phyloP scores from a whole-genome alignment of 768 basidiomycete genomes.

The Galerina marginata region DNA sequence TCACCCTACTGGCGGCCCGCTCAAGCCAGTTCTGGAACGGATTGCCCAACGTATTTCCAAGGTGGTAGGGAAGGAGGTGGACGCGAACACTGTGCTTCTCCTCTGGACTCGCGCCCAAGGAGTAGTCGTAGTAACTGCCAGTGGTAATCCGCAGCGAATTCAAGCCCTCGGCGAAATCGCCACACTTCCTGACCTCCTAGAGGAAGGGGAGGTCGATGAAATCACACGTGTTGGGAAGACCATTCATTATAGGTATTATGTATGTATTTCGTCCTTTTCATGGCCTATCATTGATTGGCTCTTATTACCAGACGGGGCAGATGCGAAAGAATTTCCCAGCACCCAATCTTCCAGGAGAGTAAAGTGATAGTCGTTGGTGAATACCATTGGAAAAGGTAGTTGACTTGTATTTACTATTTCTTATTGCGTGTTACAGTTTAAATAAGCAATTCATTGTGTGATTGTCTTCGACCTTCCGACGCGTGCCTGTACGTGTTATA shows the following conservation, averaged over 20 bases:
- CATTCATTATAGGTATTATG: slow-evolving; percentile 40
- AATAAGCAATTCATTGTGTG: too few relatives aligned
- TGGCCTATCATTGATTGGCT: neutral
- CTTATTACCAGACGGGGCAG: slow-evolving; percentile 32
- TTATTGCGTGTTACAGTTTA: too few relatives aligned
- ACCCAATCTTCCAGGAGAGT: slow-evolving; percentile 33
- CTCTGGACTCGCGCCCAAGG: slow-evolving; percentile 40
- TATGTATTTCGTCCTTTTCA: slow-evolving; percentile 21
- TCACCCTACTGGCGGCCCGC: slow-evolving; percentile 41
- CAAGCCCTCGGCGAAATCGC: slow-evolving; percentile 33
- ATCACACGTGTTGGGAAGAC: slow-evolving; percentile 39
- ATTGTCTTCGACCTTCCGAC: too few relatives aligned
- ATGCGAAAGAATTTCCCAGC: slow-evolving; percentile 41
- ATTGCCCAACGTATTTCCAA: slow-evolving; percentile 36
- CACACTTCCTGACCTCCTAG: slow-evolving; percentile 33
- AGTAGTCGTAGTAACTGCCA: slow-evolving; percentile 37
- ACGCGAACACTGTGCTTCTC: slow-evolving; percentile 31
- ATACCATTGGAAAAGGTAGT: neutral
- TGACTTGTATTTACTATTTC: neutral
- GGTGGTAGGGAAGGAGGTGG: slow-evolving; percentile 25
- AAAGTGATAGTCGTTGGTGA: neutral
- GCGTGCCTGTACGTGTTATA: too few relatives aligned
- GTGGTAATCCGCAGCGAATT: slow-evolving; percentile 37
- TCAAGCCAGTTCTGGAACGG: slow-evolving; percentile 41
- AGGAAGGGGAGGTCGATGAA: slow-evolving; percentile 37